phyloP scores from a whole-genome alignment of 306 rosid genomes.

The Lathyrus aphaca region DNA sequence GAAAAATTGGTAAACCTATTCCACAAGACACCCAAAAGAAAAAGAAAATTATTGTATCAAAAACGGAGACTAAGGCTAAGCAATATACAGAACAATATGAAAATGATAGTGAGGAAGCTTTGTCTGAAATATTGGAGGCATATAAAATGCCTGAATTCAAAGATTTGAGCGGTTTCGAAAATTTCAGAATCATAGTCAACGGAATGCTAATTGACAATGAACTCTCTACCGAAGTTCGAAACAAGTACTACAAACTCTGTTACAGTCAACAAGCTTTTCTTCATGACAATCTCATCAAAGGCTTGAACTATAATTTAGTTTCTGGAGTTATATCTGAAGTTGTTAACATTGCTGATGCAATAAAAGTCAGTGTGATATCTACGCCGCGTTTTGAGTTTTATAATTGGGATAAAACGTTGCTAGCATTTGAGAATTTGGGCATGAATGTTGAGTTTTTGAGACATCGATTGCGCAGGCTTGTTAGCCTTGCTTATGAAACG shows the following conservation, averaged over 20 bases:
- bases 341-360: constrained; percentile 59
- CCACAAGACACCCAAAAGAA: constrained; percentile 51
- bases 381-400: constrained; percentile 56
- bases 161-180: constrained; percentile 53
- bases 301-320: constrained; percentile 51
- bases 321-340: constrained; percentile 61
- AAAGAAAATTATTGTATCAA: constrained; percentile 43
- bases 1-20: constrained; percentile 48
- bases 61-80: constrained; percentile 31
- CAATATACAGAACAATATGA: constrained; percentile 50
- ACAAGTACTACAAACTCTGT: constrained; percentile 75
- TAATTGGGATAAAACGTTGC: constrained; percentile 72
- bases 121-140: constrained; percentile 62
- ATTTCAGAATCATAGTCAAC: constrained; percentile 59
- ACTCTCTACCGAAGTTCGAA: constrained; percentile 55
- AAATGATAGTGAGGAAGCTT: constrained; percentile 61
- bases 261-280: constrained; percentile 69
- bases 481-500: constrained; percentile 59
- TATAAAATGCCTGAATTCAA: constrained; percentile 50
- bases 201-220: constrained; percentile 64
- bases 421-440: constrained; percentile 69
- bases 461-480: constrained; percentile 52
- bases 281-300: constrained; percentile 66
- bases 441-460: constrained; percentile 81
- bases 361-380: constrained; percentile 53